Evolutionary conservation across 2,329 filamentous ascomycete species (phyloP), one percentile per base, ranked within the genome.

Genomic region (Microsporum ferrugineum): DNA sequence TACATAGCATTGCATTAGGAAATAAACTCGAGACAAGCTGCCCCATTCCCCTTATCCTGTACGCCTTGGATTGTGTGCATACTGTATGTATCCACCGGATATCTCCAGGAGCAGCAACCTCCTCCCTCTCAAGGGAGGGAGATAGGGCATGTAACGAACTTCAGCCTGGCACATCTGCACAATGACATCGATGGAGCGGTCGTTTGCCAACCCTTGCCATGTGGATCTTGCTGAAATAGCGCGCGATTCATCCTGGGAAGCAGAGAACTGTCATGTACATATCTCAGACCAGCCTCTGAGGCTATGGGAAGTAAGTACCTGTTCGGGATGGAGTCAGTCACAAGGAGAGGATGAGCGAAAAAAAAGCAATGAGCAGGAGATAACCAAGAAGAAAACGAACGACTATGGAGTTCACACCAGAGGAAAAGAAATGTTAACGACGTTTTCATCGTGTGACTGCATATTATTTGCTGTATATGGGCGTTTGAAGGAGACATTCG

Each of bases 291-390:
- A 23, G 27, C 31, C 17, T 23, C 31, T 31, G 31, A 55, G 49
- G 49, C 49, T 55, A 31, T 17, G 29, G 33, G 36, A 8, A 17
- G 23, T 5, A 10, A 23, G 17, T 27, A 49, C 23, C 17, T 49
- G 45, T 29, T 49, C 45, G 45, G 45, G 45, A 49, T 49, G 45
- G 45, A 49, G 49, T 55, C 49, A 49, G 49, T 55, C 49, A 55
- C 49, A 55, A 53, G 49, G 49, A 53, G 49, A 8, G 6, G n/a
- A 23, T 17, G 6, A 7, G 10, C 12, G 43, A 27, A 8, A 47
- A 17, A 53, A 53, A 53, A 53, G 49, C 49, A 53, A 55, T 14
- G 45, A 29, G 23, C 45, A 29, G 23, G 43, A 49, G 23, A 12
- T 12, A 8, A 39, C 17, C 17, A 39, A 39, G 14, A 39, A 7